Conservation (phyloP, 441 rosid species). For the Pelargonium hybrid region DNA sequence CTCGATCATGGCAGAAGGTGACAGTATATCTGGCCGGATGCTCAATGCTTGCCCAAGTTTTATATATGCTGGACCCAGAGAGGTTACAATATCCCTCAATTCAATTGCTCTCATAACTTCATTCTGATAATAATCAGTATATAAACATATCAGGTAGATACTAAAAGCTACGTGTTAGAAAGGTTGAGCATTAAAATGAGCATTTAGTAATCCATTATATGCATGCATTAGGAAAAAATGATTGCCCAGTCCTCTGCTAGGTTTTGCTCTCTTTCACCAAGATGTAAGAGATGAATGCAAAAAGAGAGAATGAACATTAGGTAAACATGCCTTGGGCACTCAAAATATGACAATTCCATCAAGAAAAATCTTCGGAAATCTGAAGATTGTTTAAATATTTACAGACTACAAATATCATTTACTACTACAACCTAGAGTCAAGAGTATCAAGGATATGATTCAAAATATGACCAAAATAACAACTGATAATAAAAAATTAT, state of each 20-base stretch:
- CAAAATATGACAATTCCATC: not conserved
- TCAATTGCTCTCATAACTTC: conserved; percentile 96
- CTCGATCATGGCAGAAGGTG: conserved; percentile 86
- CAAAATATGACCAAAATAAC: not conserved
- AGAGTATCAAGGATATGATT: no score
- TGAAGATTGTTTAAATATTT: not conserved
- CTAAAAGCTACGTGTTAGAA: conserved; percentile 1
- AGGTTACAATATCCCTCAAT: conserved; percentile 85
- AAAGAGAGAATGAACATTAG: not conserved
- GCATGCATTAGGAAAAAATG: not conserved
- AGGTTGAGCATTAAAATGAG: not conserved
- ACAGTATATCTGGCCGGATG: conserved; percentile 90
- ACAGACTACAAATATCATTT: no score
- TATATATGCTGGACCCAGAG: conserved; percentile 93
- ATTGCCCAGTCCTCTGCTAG: not conserved
- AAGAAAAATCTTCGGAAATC: not conserved
- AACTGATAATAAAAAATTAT: not conserved
- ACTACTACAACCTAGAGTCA: no score
- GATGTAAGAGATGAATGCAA: not conserved
- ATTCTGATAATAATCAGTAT: conserved; percentile 40
- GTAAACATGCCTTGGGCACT: not conserved
- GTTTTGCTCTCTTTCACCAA: not conserved
- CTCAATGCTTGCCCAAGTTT: conserved; percentile 98
- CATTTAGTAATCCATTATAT: not conserved
- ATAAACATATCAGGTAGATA: conserved; percentile 11